Evolutionary conservation across 805 yeast species (phyloP).

Genomic region (Sungouiozyma intestinalis): DNA sequence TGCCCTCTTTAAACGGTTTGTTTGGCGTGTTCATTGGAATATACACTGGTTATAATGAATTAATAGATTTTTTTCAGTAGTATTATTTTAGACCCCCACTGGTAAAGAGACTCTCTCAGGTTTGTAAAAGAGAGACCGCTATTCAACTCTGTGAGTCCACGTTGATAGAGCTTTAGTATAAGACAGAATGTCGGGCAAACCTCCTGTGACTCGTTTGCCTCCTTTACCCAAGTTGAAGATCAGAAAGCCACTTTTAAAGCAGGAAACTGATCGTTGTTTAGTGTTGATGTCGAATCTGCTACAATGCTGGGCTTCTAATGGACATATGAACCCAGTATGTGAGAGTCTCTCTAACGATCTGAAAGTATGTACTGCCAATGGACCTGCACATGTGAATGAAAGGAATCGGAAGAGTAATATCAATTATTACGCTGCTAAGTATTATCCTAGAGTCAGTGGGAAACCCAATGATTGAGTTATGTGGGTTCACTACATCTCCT

Average conservation of each 20-base stretch:
- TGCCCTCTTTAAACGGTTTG: too few relatives aligned
- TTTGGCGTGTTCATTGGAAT: too few relatives aligned
- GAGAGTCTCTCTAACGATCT: constrained; percentile 54
- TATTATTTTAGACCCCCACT: too few relatives aligned
- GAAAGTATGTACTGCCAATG: constrained; percentile 56
- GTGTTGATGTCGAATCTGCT: constrained; percentile 76
- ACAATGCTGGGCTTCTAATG: constrained; percentile 95
- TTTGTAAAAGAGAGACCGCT: too few relatives aligned
- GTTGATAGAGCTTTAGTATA: too few relatives aligned
- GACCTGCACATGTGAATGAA: constrained; percentile 9
- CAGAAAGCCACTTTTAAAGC: constrained; percentile 48
- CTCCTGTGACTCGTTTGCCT: constrained; percentile 43
- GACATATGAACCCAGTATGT: constrained; percentile 69
- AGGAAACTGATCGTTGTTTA: constrained; percentile 60
- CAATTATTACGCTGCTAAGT: constrained; percentile 44
- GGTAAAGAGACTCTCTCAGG: too few relatives aligned
- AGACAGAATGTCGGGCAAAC: too few relatives aligned
- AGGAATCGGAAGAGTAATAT: constrained; percentile 32
- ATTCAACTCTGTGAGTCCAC: too few relatives aligned
- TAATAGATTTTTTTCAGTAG: too few relatives aligned
- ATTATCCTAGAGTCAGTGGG: constrained; percentile 40
- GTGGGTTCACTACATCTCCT: neutral
- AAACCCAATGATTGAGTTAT: constrained; percentile 30
- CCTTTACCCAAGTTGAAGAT: constrained; percentile 67
- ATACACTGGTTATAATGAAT: too few relatives aligned